Base-by-base conservation (phyloP, 352 stramenopile species). In the Blastocystis sp. region DNA sequence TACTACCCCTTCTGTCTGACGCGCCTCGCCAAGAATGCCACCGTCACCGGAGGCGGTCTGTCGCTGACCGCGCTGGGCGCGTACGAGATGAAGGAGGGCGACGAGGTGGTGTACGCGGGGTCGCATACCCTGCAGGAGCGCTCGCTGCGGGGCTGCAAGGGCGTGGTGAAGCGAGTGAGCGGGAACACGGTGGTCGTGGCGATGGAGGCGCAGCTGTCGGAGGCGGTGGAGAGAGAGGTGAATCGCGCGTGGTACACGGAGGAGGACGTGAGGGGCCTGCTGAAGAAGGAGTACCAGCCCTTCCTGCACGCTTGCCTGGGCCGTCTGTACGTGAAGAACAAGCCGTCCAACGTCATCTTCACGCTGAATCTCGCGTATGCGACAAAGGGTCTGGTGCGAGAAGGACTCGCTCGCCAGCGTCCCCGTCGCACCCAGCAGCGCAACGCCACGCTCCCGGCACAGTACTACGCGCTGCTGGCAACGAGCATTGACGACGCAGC, bases 1-100 rank as follows among this genome's bases (percentile, higher is more conserved):
- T 45, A 81, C 51, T 62, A 62, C 61, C 70, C 70, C n/a, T 39
- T 66, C 12, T 81, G 45, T n/a, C 70, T 81, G 10, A 62, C 29
- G 33, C 45, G 45, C 19, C 29, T 1, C 21, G 35, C 61, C 4
- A 66, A 62, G 26, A 26, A 29, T 26, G 19, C 45, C 3, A 65
- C 31, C 35, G 26, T 65, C 26, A n/a, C 61, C 21, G 31, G 31
- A 37, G 70, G 70, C 0, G 31, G 35, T 39, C 37, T 39, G 33
- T 81, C 70, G 10, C 10, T 81, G 26, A 41, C 26, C 12, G 9
- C 12, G 26, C 39, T 51, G 59, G 19, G 35, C 29, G 26, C 70
- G 4, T 45, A 66, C 33, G 16, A 26, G 35, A 33, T 81, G 70
- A 62, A 81, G 41, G 70, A 39, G 45, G 70, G 70, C 21, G 45